Evolutionary conservation across 2,329 filamentous ascomycete genomes (phyloP), one percentile per base, ranked within the genome.

Genomic region (Catunica adiposa): DNA sequence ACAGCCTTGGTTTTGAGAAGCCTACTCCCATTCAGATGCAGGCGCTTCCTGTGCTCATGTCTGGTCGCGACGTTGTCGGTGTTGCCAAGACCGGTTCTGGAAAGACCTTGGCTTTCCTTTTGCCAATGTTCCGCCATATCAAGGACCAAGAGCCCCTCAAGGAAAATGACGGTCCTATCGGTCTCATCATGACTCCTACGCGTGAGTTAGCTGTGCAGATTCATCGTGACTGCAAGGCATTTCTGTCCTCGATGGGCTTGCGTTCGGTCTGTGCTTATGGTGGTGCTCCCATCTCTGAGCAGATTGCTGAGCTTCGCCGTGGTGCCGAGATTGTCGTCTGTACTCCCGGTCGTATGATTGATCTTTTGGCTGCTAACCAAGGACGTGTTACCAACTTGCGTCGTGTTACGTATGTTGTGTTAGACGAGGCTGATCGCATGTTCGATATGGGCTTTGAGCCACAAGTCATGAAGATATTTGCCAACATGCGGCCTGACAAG

Each of bases 371-470:
- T 42, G 89, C 89, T 53, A 98, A 97, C 65, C 84, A 86, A 61
- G 90, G 90, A n/a, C 81, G 89, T 60, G 89, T 97, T 8, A 94
- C 90, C 11, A 97, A 94, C 64, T 74, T 98, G 56, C 82, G 79
- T 62, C 79, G 92, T 60, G 87, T 95, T 11, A 92, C 88, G 0
- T 98, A 97, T 66, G 82, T 96, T 23, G 92, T 98, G 9, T 78
- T 98, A 40, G 92, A 98, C 66, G 92, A 98, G 70, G 92, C 92
- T 51, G 92, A 98, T 69, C 84, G 92, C 60, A 97, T 98, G 92
- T 96, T 97, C 66, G 92, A 98, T 67, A 97, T 98, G 92, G 92
- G 92, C 14, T 98, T 98, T 65, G 90, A 95, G 69, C 90, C 92
- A 1, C 92, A 98, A 67, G 89, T 98, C 55, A 92, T 92, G 80